A percentile compares a stretch with the other conserved stretches of the same genome.
Conservation (phyloP, 495 filamentous ascomycete species). For the Hyaloscypha hepaticicola region DNA sequence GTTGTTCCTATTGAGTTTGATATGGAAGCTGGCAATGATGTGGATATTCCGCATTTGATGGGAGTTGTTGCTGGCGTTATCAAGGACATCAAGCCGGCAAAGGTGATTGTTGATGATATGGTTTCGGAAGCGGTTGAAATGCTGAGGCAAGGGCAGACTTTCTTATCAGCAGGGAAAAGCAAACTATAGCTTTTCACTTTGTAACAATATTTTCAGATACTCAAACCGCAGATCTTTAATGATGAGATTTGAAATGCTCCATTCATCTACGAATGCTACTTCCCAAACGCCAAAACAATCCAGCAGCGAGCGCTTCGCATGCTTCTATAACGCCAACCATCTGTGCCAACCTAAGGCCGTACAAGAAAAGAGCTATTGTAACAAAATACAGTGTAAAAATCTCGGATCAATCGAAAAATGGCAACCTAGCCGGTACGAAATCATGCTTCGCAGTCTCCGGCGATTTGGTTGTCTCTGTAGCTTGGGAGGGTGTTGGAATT, state of each 20-base stretch:
- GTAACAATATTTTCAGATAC: neutral
- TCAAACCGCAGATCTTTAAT: neutral
- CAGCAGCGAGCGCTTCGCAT: constrained; percentile 37
- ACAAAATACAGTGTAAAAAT: neutral
- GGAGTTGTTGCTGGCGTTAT: constrained; percentile 86
- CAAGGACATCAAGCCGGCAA: constrained; percentile 71
- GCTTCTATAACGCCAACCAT: constrained; percentile 31
- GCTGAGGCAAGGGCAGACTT: constrained; percentile 56
- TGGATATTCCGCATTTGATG: constrained; percentile 87
- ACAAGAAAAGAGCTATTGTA: constrained; percentile 6
- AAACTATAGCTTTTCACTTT: constrained; percentile 37
- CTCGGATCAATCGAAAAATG: constrained; percentile 22
- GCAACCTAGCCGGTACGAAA: constrained; percentile 32
- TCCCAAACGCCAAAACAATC: constrained; percentile 3
- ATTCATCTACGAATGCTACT: constrained; percentile 3
- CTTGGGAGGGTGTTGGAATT: neutral
- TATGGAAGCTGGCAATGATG: constrained; percentile 70
- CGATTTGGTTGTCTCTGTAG: neutral
- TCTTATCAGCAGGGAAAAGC: constrained; percentile 43
- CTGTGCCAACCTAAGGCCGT: neutral
- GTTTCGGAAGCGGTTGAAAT: constrained; percentile 73
- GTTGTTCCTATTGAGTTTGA: constrained; percentile 79
- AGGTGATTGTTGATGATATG: constrained; percentile 81
- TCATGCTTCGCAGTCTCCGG: neutral
- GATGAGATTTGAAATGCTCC: neutral